phyloP scores from a whole-genome alignment of 805 yeast species.

The Candida tibetensis region DNA sequence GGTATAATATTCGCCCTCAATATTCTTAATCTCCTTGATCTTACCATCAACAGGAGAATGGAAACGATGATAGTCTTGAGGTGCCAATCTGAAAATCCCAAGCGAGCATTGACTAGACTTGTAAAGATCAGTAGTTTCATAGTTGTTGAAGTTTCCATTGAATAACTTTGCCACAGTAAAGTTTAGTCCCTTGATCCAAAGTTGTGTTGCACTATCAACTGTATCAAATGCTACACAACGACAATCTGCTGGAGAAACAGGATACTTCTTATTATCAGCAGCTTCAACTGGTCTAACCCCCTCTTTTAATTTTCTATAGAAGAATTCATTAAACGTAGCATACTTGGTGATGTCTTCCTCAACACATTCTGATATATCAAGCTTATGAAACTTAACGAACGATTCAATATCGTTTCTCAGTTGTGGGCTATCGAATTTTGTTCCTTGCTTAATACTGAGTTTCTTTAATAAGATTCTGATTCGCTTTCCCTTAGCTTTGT shows the following conservation, averaged over 20 bases:
- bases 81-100: conserved; percentile 86
- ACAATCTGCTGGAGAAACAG: conserved; percentile 84
- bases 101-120: conserved; percentile 51
- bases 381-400: conserved; percentile 78
- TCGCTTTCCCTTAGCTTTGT: conserved; percentile 55
- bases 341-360: conserved; percentile 47
- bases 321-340: conserved; percentile 82
- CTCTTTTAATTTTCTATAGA: conserved; percentile 72
- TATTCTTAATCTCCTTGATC: conserved; percentile 60
- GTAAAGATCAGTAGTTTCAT: conserved; percentile 36
- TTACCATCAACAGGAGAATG: conserved; percentile 83
- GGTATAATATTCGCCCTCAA: conserved; percentile 90
- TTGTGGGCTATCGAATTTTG: conserved; percentile 68
- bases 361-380: conserved; percentile 70
- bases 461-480: conserved; percentile 60
- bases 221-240: conserved; percentile 69
- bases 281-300: conserved; percentile 72
- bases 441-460: conserved; percentile 77
- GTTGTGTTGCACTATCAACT: conserved; percentile 57
- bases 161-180: conserved; percentile 68
- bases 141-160: conserved; percentile 42
- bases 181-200: conserved; percentile 88
- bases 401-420: conserved; percentile 69
- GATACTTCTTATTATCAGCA: conserved; percentile 44
- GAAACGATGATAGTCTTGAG: conserved; percentile 95